Conservation (phyloP, 2,329 filamentous ascomycete genomes). For the Leptodontidium sp. region DNA sequence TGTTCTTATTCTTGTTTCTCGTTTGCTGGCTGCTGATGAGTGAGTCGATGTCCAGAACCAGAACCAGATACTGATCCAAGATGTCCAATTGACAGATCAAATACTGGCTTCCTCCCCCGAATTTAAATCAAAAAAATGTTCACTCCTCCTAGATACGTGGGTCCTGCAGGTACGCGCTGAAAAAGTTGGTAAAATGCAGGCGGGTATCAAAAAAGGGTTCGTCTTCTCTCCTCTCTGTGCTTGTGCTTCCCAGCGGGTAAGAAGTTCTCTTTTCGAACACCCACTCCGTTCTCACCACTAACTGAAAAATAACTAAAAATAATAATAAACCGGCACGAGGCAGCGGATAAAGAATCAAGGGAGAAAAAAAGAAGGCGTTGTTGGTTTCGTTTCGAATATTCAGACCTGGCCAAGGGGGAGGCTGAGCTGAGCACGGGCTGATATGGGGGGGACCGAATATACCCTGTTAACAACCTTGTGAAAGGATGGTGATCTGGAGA, state of each 20-base stretch:
- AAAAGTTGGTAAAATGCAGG: background rate
- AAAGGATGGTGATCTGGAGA: no score
- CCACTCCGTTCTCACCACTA: background rate
- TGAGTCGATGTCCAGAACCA: no score
- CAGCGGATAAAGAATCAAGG: background rate
- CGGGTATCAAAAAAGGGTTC: background rate
- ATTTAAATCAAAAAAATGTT: no score
- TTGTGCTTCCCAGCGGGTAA: background rate
- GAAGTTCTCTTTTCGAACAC: background rate
- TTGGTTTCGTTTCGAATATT: no score
- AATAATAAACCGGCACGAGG: background rate
- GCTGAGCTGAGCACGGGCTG: no score
- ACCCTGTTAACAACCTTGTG: no score
- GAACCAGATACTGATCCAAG: no score
- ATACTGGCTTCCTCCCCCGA: no score
- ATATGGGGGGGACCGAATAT: no score
- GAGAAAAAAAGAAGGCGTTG: background rate
- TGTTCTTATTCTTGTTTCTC: background rate
- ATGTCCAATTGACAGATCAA: no score
- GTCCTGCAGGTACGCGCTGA: slow-evolving; percentile 4
- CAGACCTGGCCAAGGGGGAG: background rate
- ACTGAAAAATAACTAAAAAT: background rate
- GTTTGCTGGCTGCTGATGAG: background rate
- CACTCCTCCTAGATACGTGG: no score
- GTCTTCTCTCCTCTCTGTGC: background rate